Conservation (phyloP, 2,329 filamentous ascomycete species). For the Alternaria gansuensis region DNA sequence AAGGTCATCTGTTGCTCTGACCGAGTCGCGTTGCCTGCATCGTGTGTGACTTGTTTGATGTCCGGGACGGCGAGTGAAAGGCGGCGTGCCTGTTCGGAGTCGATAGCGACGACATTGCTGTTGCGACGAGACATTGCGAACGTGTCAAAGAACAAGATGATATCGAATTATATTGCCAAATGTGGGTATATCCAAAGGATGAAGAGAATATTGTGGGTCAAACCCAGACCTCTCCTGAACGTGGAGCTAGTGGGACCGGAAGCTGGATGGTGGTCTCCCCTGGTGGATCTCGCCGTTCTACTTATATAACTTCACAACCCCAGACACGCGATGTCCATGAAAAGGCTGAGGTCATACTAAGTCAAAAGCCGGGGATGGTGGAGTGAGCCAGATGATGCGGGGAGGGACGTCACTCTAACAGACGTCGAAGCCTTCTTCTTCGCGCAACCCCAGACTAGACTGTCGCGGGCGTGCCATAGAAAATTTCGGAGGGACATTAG, state of each 20-base stretch:
- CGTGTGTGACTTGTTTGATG: conserved; percentile 38
- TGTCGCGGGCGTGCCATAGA: conserved; percentile 14
- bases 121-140: conserved; percentile 45
- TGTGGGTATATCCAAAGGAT: conserved; percentile 4
- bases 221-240: conserved; percentile 25
- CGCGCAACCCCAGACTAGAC: conserved; percentile 19
- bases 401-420: conserved; percentile 29
- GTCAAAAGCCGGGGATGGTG: conserved; percentile 27
- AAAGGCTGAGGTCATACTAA: conserved; percentile 28
- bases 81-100: conserved; percentile 43
- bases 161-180: not conserved
- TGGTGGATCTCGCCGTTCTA: conserved; percentile 27
- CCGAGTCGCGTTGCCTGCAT: conserved; percentile 52
- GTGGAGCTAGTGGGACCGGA: conserved; percentile 27
- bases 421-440: conserved; percentile 17
- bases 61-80: conserved; percentile 43
- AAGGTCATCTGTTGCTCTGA: conserved; percentile 63
- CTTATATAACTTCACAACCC: conserved; percentile 33
- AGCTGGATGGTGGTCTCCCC: conserved; percentile 24
- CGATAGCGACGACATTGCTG: conserved; percentile 45
- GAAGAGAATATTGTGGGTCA: conserved; percentile 16
- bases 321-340: conserved; percentile 23
- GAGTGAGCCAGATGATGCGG: conserved; percentile 38
- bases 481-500: conserved; percentile 4
- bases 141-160: conserved; percentile 14